Percentiles rank a stretch among this genome's conserved stretches.
phyloP scores from a whole-genome alignment of 495 filamentous ascomycete genomes.

The Xylaria telfairii region DNA sequence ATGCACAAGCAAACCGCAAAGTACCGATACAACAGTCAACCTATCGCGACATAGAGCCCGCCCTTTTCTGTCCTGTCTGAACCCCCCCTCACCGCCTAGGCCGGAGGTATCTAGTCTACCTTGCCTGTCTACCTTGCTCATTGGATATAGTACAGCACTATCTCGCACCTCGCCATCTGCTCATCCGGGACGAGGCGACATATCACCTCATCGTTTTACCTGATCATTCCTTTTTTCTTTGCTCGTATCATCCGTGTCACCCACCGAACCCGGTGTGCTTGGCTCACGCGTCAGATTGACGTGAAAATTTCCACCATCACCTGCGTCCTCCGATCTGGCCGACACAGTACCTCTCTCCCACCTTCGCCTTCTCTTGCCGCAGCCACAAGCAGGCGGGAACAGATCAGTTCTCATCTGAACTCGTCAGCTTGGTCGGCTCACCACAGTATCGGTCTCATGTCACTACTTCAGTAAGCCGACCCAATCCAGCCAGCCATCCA shows the following conservation, averaged over 20 bases:
- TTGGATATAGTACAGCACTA: background rate
- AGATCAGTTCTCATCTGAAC: constrained; percentile 22
- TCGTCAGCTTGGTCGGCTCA: constrained; percentile 31
- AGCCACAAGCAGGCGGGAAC: constrained; percentile 21
- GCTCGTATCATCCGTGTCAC: constrained; percentile 12
- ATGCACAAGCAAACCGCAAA: background rate
- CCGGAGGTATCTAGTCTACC: background rate
- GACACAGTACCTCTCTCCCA: constrained; percentile 1
- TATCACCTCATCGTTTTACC: constrained; percentile 7
- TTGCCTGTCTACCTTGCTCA: background rate
- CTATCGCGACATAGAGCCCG: background rate
- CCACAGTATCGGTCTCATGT: constrained; percentile 29
- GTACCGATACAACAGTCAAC: constrained; percentile 14
- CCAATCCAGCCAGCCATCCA: constrained; percentile 20
- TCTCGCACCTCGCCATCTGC: background rate
- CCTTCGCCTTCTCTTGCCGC: constrained; percentile 23
- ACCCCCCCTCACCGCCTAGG: background rate
- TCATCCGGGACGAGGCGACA: constrained; percentile 15
- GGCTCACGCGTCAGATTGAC: background rate
- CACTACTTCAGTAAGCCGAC: constrained; percentile 37
- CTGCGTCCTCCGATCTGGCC: background rate
- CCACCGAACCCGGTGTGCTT: background rate
- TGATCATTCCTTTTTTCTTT: background rate
- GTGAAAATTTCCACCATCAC: background rate
- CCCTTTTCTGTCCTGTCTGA: background rate